These are phyloP conservation scores for Boletus coccyginus DNA, from an alignment of 768 basidiomycete species.

Conservation along the genomic window DNA sequence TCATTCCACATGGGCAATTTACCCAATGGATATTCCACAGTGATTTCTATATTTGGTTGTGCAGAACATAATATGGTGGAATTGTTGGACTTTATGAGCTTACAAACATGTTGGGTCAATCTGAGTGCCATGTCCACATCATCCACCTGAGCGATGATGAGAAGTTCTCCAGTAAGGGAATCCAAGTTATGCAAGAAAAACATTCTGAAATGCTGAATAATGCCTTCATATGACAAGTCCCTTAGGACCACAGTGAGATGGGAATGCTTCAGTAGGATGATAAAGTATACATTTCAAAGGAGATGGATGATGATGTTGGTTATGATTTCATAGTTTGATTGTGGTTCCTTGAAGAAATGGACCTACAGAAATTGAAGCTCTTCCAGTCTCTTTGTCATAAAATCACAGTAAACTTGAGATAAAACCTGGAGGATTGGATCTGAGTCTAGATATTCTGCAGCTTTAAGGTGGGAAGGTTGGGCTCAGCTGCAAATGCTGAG, in stretches of 20 bases:
- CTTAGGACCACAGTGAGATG: background rate
- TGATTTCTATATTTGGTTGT: background rate
- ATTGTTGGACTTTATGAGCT: too few relatives aligned
- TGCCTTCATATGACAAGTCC: background rate
- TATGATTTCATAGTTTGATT: background rate
- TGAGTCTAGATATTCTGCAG: background rate
- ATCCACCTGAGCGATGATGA: background rate
- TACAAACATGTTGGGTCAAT: background rate
- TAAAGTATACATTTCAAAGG: background rate
- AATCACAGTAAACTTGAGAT: background rate
- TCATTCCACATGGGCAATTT: slow-evolving; percentile 5
- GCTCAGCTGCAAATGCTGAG: too few relatives aligned
- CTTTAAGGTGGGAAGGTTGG: background rate
- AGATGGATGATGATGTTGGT: slow-evolving; percentile 7
- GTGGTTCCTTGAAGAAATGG: slow-evolving; percentile 3
- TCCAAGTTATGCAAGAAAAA: slow-evolving; percentile 10
- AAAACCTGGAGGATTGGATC: slow-evolving; percentile 5
- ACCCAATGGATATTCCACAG: background rate
- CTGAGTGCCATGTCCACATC: background rate
- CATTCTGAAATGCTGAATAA: slow-evolving; percentile 1
- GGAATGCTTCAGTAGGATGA: background rate
- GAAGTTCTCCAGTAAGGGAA: background rate
- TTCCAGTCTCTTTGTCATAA: background rate
- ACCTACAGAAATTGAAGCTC: background rate
- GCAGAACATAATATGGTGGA: too few relatives aligned